phyloP scores from a whole-genome alignment of 768 basidiomycete species.

The Pleurotus citrinopileatus region DNA sequence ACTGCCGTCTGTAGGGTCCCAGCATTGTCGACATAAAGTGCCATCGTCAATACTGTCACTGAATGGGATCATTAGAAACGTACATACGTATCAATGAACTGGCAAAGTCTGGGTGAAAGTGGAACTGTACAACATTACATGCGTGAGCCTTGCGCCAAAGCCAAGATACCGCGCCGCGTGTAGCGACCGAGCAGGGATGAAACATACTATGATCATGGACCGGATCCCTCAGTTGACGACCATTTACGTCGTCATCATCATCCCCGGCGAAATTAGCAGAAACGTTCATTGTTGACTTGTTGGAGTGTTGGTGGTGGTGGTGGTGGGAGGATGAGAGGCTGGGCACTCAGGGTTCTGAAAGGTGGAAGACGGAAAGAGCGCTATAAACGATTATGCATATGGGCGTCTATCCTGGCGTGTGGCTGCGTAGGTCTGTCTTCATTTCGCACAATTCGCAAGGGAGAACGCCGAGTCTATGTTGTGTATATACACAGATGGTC shows the following conservation, averaged over 20 bases:
- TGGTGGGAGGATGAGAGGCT: background rate
- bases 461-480: too few species aligned
- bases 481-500: too few species aligned
- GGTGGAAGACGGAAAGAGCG: too few species aligned
- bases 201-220: constrained; percentile 35
- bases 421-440: too few species aligned
- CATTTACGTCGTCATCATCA: background rate
- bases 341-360: too few species aligned
- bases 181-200: constrained; percentile 12
- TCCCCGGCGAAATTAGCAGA: background rate
- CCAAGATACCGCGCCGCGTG: constrained; percentile 6
- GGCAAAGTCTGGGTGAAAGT: constrained; percentile 29
- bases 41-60: too few species aligned
- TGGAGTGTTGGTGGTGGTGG: background rate
- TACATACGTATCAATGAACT: constrained; percentile 70
- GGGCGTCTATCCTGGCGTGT: too few species aligned
- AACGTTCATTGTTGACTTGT: background rate
- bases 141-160: constrained; percentile 9
- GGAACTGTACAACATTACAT: constrained; percentile 28
- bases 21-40: too few species aligned
- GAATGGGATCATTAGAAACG: background rate
- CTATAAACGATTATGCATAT: too few species aligned
- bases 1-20: constrained; percentile 50
- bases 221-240: constrained; percentile 30
- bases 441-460: too few species aligned